phyloP scores from a whole-genome alignment of 805 yeast species.

The Spathaspora arborariae region DNA sequence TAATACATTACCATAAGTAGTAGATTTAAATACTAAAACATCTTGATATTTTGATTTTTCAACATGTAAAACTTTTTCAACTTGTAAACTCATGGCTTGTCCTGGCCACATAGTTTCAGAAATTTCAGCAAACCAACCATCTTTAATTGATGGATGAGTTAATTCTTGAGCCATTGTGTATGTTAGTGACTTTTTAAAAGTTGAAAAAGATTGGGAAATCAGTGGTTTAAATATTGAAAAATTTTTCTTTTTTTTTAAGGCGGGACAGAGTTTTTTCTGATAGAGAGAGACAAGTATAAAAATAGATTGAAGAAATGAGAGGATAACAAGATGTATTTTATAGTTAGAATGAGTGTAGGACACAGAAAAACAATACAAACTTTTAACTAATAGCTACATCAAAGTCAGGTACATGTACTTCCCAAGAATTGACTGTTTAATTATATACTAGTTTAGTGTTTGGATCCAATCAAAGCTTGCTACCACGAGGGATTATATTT shows the following conservation, averaged over 20 bases:
- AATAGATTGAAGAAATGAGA: not conserved
- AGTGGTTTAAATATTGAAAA: not conserved
- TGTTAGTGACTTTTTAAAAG: not conserved
- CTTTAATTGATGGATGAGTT: conserved; percentile 57
- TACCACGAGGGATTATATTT: too few species aligned
- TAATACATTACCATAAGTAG: conserved; percentile 91
- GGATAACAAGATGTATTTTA: too few species aligned
- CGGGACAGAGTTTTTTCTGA: not conserved
- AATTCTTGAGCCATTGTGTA: conserved; percentile 30
- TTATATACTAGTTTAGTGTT: too few species aligned
- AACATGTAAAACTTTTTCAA: conserved; percentile 79
- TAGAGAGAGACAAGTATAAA: not conserved
- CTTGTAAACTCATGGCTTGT: conserved; percentile 90
- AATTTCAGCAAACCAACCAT: conserved; percentile 97
- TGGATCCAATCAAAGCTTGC: too few species aligned
- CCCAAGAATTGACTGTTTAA: too few species aligned
- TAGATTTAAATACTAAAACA: conserved; percentile 86
- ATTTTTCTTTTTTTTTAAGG: conserved; percentile 1
- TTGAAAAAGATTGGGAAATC: not conserved
- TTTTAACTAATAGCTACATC: too few species aligned
- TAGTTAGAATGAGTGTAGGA: too few species aligned
- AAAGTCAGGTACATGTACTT: too few species aligned
- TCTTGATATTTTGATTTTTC: conserved; percentile 91
- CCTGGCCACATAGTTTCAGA: conserved; percentile 99
- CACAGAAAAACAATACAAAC: too few species aligned